Evolutionary conservation across 768 basidiomycete genomes (phyloP), one percentile per base, ranked within the genome.

Genomic region (Mycena haematopus): DNA sequence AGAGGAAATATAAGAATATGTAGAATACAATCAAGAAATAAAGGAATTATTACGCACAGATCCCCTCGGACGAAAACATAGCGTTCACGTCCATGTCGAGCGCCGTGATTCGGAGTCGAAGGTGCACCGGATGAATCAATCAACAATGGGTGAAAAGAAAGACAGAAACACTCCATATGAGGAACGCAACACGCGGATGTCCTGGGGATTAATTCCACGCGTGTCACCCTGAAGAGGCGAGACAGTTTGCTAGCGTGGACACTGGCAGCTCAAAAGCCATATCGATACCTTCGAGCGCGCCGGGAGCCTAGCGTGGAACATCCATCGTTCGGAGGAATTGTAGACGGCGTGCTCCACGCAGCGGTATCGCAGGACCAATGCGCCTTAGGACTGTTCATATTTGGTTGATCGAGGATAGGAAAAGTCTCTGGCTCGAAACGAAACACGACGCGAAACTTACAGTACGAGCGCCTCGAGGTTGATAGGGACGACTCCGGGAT

Each of bases 391-490:
- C 71, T 68, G 72, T 76, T 4, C 29, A 58, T 14, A 10, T 14
- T 52, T 4, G n/a, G n/a, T n/a, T n/a, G n/a, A n/a, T n/a, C n/a
- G n/a, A n/a, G n/a, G n/a, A n/a, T n/a, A n/a, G n/a, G n/a, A n/a
- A n/a, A n/a, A n/a, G n/a, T n/a, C n/a, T n/a, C n/a, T n/a, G n/a
- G n/a, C n/a, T 22, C 44, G 2, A 52, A 5, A n/a, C 15, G 5
- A 54, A 31, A 22, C 14, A 38, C n/a, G n/a, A n/a, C n/a, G n/a
- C n/a, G n/a, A n/a, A n/a, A n/a, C n/a, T n/a, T n/a, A n/a, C n/a
- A n/a, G n/a, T n/a, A n/a, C n/a, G n/a, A 74, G 62, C 17, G 72
- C 65, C 2, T 76, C 73, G 8, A 76, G 66, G 40, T 71, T 68
- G 54, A 74, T 68, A 10, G 57, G 68, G n/a, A 55, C 33, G 4